A percentile compares a stretch with the other conserved stretches of the same genome.
These are phyloP conservation scores for Kwoniella heveanensis DNA, from an alignment of 768 basidiomycete genomes.

Conservation along the genomic window DNA sequence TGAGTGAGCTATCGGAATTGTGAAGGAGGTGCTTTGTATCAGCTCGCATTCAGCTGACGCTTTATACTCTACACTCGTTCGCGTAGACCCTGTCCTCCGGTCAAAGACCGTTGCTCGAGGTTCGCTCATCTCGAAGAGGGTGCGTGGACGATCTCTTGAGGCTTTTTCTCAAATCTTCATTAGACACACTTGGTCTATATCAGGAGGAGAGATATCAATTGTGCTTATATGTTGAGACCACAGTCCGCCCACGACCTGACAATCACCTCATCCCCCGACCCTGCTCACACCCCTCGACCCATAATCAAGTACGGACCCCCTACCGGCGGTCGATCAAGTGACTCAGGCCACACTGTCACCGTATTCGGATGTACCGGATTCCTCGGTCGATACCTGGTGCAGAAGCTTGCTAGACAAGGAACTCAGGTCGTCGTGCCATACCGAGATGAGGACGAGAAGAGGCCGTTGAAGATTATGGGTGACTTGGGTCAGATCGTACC, in stretches of 20 bases:
- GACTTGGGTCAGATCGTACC: conserved; percentile 95
- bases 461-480: conserved; percentile 87
- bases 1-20: conserved; percentile 29
- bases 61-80: not conserved
- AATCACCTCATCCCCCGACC: conserved; percentile 35
- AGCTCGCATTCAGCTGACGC: not conserved
- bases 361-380: conserved; percentile 98
- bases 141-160: no score
- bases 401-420: conserved; percentile 91
- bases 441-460: conserved; percentile 88
- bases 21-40: no score
- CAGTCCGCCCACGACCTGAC: conserved; percentile 54
- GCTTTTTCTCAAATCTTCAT: no score
- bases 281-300: conserved; percentile 55
- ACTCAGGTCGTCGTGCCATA: conserved; percentile 94
- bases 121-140: conserved; percentile 28
- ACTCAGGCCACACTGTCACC: conserved; percentile 87
- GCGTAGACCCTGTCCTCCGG: conserved; percentile 34
- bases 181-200: no score
- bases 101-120: conserved; percentile 19
- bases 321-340: conserved; percentile 67
- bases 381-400: conserved; percentile 87
- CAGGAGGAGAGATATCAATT: no score
- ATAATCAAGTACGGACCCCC: conserved; percentile 73
- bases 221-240: not conserved